Percentiles rank a stretch among this genome's conserved stretches.
These are phyloP conservation scores for Trypanosoma cruzi DNA, from an alignment of 208 protist species.

Conservation along the genomic window DNA sequence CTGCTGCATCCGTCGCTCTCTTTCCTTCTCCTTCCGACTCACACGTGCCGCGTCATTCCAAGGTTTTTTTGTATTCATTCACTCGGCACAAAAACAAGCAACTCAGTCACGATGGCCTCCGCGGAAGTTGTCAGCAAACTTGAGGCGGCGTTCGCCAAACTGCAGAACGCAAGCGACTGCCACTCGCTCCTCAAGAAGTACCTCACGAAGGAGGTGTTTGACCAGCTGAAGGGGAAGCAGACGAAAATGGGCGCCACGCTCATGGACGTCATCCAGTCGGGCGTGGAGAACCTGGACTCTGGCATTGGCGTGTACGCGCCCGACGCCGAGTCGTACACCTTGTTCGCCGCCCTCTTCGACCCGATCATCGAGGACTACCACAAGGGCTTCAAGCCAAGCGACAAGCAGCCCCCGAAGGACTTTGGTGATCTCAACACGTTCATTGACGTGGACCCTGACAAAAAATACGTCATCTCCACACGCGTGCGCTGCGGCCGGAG, in stretches of 20 bases:
- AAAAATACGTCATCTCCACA: constrained; percentile 59
- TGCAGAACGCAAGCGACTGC: constrained; percentile 34
- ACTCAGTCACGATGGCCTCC: neutral
- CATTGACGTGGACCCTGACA: constrained; percentile 51
- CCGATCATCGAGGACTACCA: constrained; percentile 61
- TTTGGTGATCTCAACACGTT: constrained; percentile 40
- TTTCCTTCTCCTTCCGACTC: neutral
- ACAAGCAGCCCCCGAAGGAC: constrained; percentile 59
- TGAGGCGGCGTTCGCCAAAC: constrained; percentile 9
- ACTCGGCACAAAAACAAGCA: neutral
- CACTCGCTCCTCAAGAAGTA: constrained; percentile 61
- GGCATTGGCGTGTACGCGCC: constrained; percentile 52
- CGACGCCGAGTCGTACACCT: constrained; percentile 57
- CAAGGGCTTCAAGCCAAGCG: constrained; percentile 50
- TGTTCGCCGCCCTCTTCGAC: constrained; percentile 62
- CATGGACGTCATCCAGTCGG: constrained; percentile 58
- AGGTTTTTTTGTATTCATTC: too few species aligned
- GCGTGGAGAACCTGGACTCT: constrained; percentile 54
- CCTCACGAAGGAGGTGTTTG: constrained; percentile 48
- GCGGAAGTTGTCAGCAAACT: constrained; percentile 5
- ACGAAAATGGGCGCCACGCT: constrained; percentile 57
- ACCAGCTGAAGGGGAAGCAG: constrained; percentile 37
- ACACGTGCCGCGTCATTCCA: neutral
- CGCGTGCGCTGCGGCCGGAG: constrained; percentile 54
- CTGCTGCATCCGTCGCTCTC: neutral